Percentiles rank a stretch among this genome's conserved stretches.
Evolutionary conservation across 768 basidiomycete genomes (phyloP).

Genomic region (Leccinum barrowsii): DNA sequence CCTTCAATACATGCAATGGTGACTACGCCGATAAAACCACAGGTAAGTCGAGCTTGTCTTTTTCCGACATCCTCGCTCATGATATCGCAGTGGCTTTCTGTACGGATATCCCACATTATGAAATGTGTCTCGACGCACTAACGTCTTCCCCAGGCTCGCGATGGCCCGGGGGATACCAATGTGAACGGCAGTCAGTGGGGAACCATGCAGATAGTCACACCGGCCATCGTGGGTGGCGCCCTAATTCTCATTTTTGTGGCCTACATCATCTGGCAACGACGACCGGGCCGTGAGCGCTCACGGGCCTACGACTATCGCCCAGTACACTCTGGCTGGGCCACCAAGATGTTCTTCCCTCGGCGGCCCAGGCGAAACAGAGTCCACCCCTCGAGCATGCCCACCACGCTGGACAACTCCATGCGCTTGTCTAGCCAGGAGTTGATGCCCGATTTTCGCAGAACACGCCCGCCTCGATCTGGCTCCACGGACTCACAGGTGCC

Average conservation of each 20-base stretch:
- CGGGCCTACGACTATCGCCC: conserved; percentile 9
- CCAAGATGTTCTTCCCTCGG: conserved; percentile 14
- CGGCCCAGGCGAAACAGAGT: conserved; percentile 11
- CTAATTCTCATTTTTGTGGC: conserved; percentile 23
- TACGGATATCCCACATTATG: conserved; percentile 8
- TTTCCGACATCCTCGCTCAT: neutral
- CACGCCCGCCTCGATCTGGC: conserved; percentile 16
- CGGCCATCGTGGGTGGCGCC: conserved; percentile 32
- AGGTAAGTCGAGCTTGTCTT: conserved; percentile 5
- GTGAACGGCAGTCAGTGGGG: conserved; percentile 15
- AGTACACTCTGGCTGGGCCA: conserved; percentile 13
- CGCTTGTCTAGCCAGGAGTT: neutral
- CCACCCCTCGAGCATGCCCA: conserved; percentile 9
- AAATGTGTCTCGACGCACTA: neutral
- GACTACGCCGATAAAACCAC: conserved; percentile 6
- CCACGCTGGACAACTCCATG: conserved; percentile 27
- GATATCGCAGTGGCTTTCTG: conserved; percentile 18
- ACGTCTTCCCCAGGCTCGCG: conserved; percentile 15
- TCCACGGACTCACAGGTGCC: conserved; percentile 31
- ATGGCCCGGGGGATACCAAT: neutral
- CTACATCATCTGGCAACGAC: conserved; percentile 26
- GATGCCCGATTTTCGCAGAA: neutral
- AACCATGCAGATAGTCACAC: conserved; percentile 32
- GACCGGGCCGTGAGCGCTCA: conserved; percentile 1
- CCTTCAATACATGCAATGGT: conserved; percentile 22